Conservation (phyloP, 1,284 basidiomycete species). For the Mycosarcoma mackinlayi region DNA sequence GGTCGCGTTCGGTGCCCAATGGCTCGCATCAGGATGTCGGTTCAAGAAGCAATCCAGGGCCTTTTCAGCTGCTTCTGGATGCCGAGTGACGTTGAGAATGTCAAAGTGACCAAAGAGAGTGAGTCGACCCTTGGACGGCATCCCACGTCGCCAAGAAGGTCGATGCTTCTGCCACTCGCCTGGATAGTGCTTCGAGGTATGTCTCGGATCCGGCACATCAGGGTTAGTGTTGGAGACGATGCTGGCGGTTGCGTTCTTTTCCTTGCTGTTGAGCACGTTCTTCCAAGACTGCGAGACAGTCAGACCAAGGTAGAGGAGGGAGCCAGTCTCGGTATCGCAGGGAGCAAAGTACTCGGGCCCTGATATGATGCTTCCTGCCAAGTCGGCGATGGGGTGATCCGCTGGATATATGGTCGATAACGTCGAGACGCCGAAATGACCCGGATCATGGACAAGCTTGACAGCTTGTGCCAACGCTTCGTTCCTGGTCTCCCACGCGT, state of each 20-base stretch:
- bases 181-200: conserved; percentile 19
- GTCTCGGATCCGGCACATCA: conserved; percentile 51
- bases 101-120: conserved; percentile 62
- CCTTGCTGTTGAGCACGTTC: conserved; percentile 47
- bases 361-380: conserved; percentile 40
- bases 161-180: conserved; percentile 50
- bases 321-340: conserved; percentile 51
- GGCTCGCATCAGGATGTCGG: conserved; percentile 56
- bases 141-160: conserved; percentile 61
- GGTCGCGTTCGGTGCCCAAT: conserved; percentile 57
- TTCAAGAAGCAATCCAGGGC: conserved; percentile 49
- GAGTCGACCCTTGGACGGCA: conserved; percentile 63
- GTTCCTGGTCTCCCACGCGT: conserved; percentile 27
- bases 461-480: conserved; percentile 39
- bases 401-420: conserved; percentile 51
- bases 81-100: conserved; percentile 26
- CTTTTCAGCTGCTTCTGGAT: conserved; percentile 12
- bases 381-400: conserved; percentile 25
- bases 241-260: conserved; percentile 53
- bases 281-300: conserved; percentile 65
- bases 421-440: conserved; percentile 53
- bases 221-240: conserved; percentile 55
- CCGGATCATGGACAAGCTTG: conserved; percentile 34
- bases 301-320: conserved; percentile 63
- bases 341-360: conserved; percentile 66